A percentile compares a stretch with the other conserved stretches of the same genome.
Evolutionary conservation across 78 protist genomes (phyloP).

Genomic region (Diacronema lutheri): DNA sequence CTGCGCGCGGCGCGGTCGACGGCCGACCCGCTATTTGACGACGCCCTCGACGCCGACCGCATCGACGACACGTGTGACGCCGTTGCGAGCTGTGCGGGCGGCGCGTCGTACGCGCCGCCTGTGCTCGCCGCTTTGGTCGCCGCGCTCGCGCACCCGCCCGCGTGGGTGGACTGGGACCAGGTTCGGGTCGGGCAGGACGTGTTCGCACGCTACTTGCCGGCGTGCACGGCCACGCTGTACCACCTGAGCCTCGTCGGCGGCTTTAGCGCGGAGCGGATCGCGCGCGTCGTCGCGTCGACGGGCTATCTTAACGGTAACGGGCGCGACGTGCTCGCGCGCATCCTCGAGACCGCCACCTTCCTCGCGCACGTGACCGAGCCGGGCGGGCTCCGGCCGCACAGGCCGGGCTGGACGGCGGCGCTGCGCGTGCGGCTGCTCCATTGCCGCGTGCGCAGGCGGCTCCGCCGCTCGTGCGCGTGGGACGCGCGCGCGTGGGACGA

Average conservation of each 20-base stretch:
- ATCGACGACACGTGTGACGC: no score
- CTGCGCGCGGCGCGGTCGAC: no score
- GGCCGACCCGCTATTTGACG: no score
- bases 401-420: constrained; percentile 5
- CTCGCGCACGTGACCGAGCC: not conserved
- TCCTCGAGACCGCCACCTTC: not conserved
- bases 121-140: no score
- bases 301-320: not conserved
- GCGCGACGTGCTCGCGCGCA: not conserved
- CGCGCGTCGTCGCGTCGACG: not conserved
- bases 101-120: no score
- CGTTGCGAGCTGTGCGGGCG: no score
- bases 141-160: no score
- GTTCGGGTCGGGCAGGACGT: not conserved
- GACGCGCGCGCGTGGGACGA: not conserved
- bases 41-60: no score
- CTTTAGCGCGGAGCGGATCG: constrained; percentile 17
- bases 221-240: not conserved
- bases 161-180: constrained; percentile 15
- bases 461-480: not conserved
- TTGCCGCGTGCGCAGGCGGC: constrained; percentile 15
- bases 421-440: constrained; percentile 29
- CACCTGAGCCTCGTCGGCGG: constrained; percentile 23
- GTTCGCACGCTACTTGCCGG: not conserved
- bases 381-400: not conserved